Evolutionary conservation across 305 asterid species (phyloP).

Genomic region (Withania somnifera): DNA sequence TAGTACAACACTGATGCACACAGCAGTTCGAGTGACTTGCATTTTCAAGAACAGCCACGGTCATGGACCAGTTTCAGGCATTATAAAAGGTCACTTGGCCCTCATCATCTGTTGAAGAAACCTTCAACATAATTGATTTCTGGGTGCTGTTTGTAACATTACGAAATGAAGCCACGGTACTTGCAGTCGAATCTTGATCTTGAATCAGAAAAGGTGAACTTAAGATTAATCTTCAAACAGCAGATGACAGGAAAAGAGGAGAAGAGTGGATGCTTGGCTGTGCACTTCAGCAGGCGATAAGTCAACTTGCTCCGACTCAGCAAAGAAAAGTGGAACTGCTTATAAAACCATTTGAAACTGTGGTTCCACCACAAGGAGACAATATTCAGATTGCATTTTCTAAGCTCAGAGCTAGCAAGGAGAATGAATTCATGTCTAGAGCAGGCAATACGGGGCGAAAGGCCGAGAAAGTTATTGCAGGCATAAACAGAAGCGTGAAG

Average conservation of each 20-base stretch:
- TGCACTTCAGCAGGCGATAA: constrained; percentile 78
- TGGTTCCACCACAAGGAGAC: constrained; percentile 55
- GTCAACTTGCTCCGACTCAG: constrained; percentile 84
- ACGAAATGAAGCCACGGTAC: constrained; percentile 22
- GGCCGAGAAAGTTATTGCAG: not conserved
- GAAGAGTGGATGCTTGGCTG: constrained; percentile 99
- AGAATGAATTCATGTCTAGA: not conserved
- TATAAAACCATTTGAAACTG: constrained; percentile 84
- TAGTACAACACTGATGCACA: no score
- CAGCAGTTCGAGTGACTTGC: no score
- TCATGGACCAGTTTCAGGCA: no score
- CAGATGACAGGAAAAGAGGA: constrained; percentile 50
- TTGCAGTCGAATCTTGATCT: constrained; percentile 45
- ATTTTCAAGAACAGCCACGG: no score
- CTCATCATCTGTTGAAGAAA: no score
- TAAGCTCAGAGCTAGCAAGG: constrained; percentile 12
- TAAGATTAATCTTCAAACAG: constrained; percentile 50
- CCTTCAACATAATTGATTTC: no score
- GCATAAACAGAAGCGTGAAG: not conserved
- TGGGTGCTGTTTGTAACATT: no score
- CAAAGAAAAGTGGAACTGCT: constrained; percentile 72
- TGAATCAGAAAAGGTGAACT: constrained; percentile 48
- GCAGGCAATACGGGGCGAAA: no score
- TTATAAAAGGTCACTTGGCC: no score
- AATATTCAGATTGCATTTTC: constrained; percentile 24